A percentile compares a stretch with the other conserved stretches of the same genome.
These are phyloP conservation scores for Lotus japonicus DNA, from an alignment of 306 rosid genomes.

Conservation along the genomic window DNA sequence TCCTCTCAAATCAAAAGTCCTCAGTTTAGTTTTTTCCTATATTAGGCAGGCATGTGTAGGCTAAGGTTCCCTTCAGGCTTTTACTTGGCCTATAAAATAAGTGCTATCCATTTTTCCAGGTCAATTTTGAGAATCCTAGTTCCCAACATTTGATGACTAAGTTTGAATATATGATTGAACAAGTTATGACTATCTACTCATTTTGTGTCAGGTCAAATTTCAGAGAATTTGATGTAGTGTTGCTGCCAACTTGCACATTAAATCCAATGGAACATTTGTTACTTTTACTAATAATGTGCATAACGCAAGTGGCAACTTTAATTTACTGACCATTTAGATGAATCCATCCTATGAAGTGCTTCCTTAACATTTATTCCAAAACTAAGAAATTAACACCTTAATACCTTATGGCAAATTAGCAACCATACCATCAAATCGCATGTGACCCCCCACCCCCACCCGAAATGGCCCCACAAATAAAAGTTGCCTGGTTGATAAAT, in stretches of 20 bases:
- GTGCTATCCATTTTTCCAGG: background rate
- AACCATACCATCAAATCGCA: no score
- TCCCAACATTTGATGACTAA: background rate
- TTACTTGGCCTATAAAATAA: background rate
- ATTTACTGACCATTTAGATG: background rate
- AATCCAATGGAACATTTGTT: background rate
- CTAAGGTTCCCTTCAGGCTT: background rate
- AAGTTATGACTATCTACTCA: background rate
- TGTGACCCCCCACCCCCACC: no score
- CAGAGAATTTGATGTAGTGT: background rate
- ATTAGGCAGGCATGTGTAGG: background rate
- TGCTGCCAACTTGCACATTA: constrained; percentile 8
- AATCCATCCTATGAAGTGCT: background rate
- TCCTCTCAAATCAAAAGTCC: background rate
- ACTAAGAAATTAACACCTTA: background rate
- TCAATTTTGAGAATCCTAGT: background rate
- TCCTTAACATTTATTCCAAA: background rate
- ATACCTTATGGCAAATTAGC: no score
- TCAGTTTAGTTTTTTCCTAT: constrained; percentile 5
- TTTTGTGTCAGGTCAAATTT: background rate
- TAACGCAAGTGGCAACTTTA: background rate
- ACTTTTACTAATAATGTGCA: background rate
- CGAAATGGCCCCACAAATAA: background rate
- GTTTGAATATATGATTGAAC: background rate
- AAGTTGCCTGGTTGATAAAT: background rate